Evolutionary conservation across 768 basidiomycete genomes (phyloP).

Genomic region (Lactarius evosmus): DNA sequence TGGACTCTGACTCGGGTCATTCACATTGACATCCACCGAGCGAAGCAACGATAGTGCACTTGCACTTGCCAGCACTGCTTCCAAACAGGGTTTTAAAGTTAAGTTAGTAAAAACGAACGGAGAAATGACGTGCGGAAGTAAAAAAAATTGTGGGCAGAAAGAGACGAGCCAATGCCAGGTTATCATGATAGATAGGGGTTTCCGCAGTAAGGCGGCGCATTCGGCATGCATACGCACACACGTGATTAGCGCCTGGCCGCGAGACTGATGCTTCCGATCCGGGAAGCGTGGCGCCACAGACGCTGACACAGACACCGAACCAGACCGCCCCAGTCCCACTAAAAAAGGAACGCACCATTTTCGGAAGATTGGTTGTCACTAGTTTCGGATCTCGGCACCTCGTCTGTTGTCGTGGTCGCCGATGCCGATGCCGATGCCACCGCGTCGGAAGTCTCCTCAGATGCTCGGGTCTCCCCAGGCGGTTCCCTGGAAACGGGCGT

Average conservation of each 20-base stretch:
- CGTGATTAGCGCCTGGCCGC: slow-evolving; percentile 21
- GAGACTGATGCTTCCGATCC: slow-evolving; percentile 18
- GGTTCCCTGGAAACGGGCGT: slow-evolving; percentile 20
- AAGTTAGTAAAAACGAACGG: slow-evolving; percentile 12
- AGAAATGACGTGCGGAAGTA: slow-evolving; percentile 25
- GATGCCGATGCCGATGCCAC: slow-evolving; percentile 4
- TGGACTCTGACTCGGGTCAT: slow-evolving; percentile 5
- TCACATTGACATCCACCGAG: slow-evolving; percentile 4
- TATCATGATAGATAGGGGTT: slow-evolving; percentile 21
- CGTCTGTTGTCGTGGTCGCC: slow-evolving; percentile 5
- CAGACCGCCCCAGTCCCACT: slow-evolving; percentile 11
- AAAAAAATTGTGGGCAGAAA: slow-evolving; percentile 1
- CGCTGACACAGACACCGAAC: slow-evolving; percentile 1
- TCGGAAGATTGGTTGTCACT: slow-evolving; percentile 1
- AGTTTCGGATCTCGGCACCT: slow-evolving; percentile 21
- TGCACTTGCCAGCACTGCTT: slow-evolving; percentile 21
- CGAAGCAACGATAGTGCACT: slow-evolving; percentile 1
- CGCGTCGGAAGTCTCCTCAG: slow-evolving; percentile 11
- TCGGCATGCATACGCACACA: slow-evolving; percentile 5
- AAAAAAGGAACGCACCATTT: slow-evolving; percentile 22
- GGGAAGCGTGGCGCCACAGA: slow-evolving; percentile 10
- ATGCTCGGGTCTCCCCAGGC: slow-evolving; percentile 1
- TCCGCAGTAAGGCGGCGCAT: not conserved
- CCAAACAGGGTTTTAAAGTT: slow-evolving; percentile 25
- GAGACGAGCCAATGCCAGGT: not conserved